A percentile compares a stretch with the other conserved stretches of the same genome.
Conservation (phyloP, 2,329 filamentous ascomycete genomes). For the Fusarium solani-melongenae region DNA sequence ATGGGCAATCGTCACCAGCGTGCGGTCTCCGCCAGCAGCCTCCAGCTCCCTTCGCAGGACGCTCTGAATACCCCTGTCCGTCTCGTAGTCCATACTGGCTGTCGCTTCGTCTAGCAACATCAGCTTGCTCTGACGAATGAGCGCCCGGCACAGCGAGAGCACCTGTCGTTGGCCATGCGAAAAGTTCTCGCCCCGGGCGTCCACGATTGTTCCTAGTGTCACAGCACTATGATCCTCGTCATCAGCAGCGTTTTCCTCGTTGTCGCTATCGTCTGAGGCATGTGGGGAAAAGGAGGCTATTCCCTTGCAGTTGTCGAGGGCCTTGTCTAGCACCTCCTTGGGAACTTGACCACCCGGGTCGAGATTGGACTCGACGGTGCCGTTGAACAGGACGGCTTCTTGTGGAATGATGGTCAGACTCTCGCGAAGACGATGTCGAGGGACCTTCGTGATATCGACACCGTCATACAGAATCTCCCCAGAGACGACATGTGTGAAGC, state of each 20-base stretch:
- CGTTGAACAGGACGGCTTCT: constrained; percentile 68
- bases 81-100: constrained; percentile 69
- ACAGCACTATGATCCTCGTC: constrained; percentile 36
- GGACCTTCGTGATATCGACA: constrained; percentile 64
- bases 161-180: constrained; percentile 69
- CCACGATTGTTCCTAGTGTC: constrained; percentile 59
- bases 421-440: constrained; percentile 62
- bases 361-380: constrained; percentile 66
- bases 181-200: constrained; percentile 65
- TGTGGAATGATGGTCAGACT: constrained; percentile 69
- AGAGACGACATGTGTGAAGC: constrained; percentile 62
- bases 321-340: constrained; percentile 65
- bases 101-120: constrained; percentile 70
- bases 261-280: constrained; percentile 47
- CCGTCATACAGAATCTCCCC: constrained; percentile 67
- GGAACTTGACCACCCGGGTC: constrained; percentile 71
- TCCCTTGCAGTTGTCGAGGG: constrained; percentile 71
- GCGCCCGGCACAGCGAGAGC: constrained; percentile 66
- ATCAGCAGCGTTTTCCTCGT: constrained; percentile 31
- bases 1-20: constrained; percentile 69
- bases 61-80: constrained; percentile 66
- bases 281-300: constrained; percentile 63
- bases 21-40: constrained; percentile 56
- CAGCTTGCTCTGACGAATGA: constrained; percentile 65
- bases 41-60: constrained; percentile 62